A percentile compares a stretch with the other conserved stretches of the same genome.
Conservation (phyloP, 73 alveolate species). For the Uronychia binucleata region DNA sequence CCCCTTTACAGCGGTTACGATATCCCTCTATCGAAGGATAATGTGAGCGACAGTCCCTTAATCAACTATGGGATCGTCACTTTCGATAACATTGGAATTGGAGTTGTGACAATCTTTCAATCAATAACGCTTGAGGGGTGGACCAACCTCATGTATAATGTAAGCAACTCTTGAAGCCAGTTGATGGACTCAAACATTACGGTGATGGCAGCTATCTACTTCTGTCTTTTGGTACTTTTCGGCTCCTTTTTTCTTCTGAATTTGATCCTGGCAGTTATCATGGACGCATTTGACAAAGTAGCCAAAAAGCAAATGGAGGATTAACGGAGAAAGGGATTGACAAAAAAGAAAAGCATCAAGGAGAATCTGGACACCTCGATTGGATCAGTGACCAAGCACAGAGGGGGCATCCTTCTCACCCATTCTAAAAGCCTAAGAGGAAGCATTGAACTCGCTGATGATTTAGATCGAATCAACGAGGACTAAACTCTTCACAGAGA, state of each 20-base stretch:
- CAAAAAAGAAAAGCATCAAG: too few relatives aligned
- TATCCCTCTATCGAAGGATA: slow-evolving; percentile 2
- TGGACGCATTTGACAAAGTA: slow-evolving; percentile 30
- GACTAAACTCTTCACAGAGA: too few relatives aligned
- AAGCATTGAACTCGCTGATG: too few relatives aligned
- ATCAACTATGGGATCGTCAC: slow-evolving; percentile 34
- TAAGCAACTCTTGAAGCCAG: too few relatives aligned
- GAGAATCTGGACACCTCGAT: too few relatives aligned
- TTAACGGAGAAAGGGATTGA: too few relatives aligned
- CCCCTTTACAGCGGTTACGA: slow-evolving; percentile 22
- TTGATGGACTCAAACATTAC: slow-evolving; percentile 5
- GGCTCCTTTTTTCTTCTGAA: slow-evolving; percentile 62
- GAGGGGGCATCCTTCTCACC: too few relatives aligned
- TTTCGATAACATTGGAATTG: slow-evolving; percentile 24
- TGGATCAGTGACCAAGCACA: too few relatives aligned
- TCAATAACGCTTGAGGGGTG: slow-evolving; percentile 29
- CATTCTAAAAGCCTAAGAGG: too few relatives aligned
- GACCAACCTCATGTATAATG: slow-evolving; percentile 20
- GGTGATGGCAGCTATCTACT: slow-evolving; percentile 19
- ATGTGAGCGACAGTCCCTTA: slow-evolving; percentile 5
- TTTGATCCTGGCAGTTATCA: slow-evolving; percentile 61
- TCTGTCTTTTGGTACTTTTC: slow-evolving; percentile 19
- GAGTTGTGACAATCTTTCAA: slow-evolving; percentile 12
- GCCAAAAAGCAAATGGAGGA: too few relatives aligned
- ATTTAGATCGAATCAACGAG: too few relatives aligned